Conservation (phyloP, 768 basidiomycete species). For the Dictyophora rubrovolvata region DNA sequence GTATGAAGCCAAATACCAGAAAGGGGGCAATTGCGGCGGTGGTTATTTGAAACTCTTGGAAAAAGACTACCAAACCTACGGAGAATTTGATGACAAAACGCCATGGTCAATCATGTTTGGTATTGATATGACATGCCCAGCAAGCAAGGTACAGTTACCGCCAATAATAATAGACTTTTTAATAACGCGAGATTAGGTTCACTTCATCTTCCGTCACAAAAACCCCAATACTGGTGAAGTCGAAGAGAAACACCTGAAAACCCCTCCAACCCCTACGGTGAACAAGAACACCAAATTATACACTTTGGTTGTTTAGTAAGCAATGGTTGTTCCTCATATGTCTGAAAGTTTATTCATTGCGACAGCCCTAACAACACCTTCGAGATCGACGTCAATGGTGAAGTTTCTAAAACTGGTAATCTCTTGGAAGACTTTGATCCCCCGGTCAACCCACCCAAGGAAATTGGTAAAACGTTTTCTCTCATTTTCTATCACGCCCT, state of each 20-base stretch:
- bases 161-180: too few species aligned
- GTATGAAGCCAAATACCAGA: constrained; percentile 99
- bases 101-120: constrained; percentile 98
- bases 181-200: constrained; percentile 42
- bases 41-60: constrained; percentile 96
- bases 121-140: constrained; percentile 88
- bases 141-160: constrained; percentile 59
- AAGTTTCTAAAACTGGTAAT: constrained; percentile 65
- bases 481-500: not conserved
- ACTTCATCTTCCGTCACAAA: constrained; percentile 99
- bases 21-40: constrained; percentile 98
- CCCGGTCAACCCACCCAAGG: constrained; percentile 81
- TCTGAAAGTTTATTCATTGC: constrained; percentile 4
- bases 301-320: constrained; percentile 86
- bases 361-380: constrained; percentile 87
- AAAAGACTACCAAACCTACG: constrained; percentile 87
- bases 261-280: constrained; percentile 75
- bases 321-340: constrained; percentile 11
- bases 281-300: constrained; percentile 90
- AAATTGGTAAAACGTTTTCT: constrained; percentile 40
- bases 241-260: constrained; percentile 93
- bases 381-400: constrained; percentile 83
- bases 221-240: constrained; percentile 85
- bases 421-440: constrained; percentile 93
- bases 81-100: constrained; percentile 88